These are phyloP conservation scores for Solanum aculeatissimum DNA, from an alignment of 305 asterid genomes.

Conservation along the genomic window DNA sequence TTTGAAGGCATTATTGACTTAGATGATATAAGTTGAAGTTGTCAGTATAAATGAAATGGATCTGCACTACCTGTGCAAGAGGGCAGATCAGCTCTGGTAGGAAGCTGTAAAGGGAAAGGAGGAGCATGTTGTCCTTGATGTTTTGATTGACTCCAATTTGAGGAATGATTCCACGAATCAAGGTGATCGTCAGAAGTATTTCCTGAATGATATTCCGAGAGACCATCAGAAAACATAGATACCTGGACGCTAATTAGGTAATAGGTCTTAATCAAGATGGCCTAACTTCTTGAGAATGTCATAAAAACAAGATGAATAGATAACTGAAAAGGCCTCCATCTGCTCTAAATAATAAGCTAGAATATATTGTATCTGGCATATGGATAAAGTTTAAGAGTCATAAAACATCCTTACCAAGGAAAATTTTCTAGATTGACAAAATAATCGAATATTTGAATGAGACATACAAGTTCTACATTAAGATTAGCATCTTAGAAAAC, in stretches of 20 bases:
- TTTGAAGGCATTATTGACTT: not conserved
- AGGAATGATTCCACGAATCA: conserved; percentile 38
- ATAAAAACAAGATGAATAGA: not conserved
- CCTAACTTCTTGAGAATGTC: not conserved
- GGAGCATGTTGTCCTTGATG: conserved; percentile 40
- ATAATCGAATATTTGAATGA: not conserved
- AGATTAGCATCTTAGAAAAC: not conserved
- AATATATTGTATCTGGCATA: not conserved
- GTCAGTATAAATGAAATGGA: not conserved
- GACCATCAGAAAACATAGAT: conserved; percentile 5
- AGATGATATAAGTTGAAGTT: not conserved
- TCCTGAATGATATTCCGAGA: conserved; percentile 28
- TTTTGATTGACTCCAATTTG: conserved; percentile 46
- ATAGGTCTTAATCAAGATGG: not conserved
- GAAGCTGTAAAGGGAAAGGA: conserved; percentile 80
- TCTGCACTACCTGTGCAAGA: conserved; percentile 64
- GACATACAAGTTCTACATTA: not conserved
- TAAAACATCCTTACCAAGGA: not conserved
- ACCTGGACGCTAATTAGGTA: not conserved
- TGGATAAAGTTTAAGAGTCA: not conserved
- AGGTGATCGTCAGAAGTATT: conserved; percentile 38
- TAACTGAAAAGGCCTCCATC: not conserved
- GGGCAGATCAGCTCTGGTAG: conserved; percentile 89
- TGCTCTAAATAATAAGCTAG: not conserved
- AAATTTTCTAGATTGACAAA: not conserved